phyloP scores from a whole-genome alignment of 306 rosid genomes.

The Cercis canadensis region DNA sequence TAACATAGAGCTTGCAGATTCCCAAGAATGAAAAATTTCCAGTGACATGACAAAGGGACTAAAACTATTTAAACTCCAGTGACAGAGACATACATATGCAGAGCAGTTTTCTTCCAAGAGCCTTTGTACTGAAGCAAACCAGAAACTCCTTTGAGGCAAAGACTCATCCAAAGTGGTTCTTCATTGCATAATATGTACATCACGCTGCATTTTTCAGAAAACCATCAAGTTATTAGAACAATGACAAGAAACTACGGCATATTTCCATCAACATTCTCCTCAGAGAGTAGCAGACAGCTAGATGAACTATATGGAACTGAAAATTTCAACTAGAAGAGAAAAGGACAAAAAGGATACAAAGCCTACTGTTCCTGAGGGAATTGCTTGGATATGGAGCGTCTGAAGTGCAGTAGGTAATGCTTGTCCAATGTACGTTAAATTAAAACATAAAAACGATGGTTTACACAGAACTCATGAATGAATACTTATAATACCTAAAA shows the following conservation, averaged over 20 bases:
- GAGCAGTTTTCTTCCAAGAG: conserved; percentile 91
- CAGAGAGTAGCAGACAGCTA: conserved; percentile 1
- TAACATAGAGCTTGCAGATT: conserved; percentile 1
- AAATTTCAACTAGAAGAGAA: background rate
- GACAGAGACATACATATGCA: conserved; percentile 62
- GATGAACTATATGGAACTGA: background rate
- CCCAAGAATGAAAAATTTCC: background rate
- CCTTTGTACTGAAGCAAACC: conserved; percentile 78
- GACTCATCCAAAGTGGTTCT: conserved; percentile 90
- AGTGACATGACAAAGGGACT: background rate
- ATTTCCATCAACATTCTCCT: conserved; percentile 1
- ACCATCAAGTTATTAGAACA: background rate
- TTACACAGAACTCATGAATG: background rate
- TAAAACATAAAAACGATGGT: too few relatives aligned
- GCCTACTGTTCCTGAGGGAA: too few relatives aligned
- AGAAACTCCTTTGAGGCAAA: conserved; percentile 62
- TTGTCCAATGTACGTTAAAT: too few relatives aligned
- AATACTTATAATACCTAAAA: background rate
- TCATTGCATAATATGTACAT: conserved; percentile 89
- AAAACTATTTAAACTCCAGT: background rate
- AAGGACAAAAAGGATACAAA: too few relatives aligned
- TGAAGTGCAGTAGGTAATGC: too few relatives aligned
- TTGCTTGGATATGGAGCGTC: too few relatives aligned
- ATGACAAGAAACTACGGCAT: background rate
- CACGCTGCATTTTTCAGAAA: conserved; percentile 56